Evolutionary conservation across 768 basidiomycete species (phyloP).

Genomic region (Phlebiopsis flavidoalba): DNA sequence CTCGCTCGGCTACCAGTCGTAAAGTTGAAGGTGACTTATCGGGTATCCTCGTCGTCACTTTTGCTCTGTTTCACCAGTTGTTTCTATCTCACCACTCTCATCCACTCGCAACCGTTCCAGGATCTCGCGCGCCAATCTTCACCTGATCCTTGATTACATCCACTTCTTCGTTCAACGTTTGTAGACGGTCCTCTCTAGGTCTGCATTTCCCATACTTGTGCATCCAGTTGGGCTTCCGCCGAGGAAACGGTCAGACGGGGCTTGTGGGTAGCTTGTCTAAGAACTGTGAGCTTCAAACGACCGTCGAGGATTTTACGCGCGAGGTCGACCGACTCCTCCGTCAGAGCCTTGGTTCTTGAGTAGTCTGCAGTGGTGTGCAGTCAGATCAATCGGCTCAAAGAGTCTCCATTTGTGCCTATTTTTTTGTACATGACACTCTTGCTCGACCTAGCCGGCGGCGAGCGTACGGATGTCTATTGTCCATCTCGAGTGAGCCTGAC

Average conservation of each 20-base stretch:
- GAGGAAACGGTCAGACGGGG: constrained; percentile 74
- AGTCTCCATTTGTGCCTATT: too few relatives aligned
- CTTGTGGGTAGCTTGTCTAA: constrained; percentile 78
- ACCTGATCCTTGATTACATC: constrained; percentile 54
- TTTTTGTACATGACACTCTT: constrained; percentile 26
- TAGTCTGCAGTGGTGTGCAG: constrained; percentile 43
- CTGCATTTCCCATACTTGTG: constrained; percentile 75
- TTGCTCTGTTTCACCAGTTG: constrained; percentile 53
- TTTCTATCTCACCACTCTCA: constrained; percentile 69
- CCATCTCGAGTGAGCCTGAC: constrained; percentile 52
- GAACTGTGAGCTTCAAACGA: constrained; percentile 70
- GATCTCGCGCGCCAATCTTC: constrained; percentile 48
- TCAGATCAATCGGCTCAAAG: neutral
- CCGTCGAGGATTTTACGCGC: constrained; percentile 80
- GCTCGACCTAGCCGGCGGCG: constrained; percentile 65
- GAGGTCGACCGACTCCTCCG: constrained; percentile 51
- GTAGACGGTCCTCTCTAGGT: constrained; percentile 52
- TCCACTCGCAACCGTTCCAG: constrained; percentile 54
- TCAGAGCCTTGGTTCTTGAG: constrained; percentile 44
- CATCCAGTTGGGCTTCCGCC: constrained; percentile 68
- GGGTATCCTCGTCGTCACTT: constrained; percentile 52
- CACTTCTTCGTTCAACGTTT: constrained; percentile 44
- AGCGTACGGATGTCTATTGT: constrained; percentile 57
- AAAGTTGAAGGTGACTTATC: constrained; percentile 58
- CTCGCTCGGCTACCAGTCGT: constrained; percentile 62